These are phyloP conservation scores for Syzygium malaccense DNA, from an alignment of 441 rosid genomes.

Conservation along the genomic window DNA sequence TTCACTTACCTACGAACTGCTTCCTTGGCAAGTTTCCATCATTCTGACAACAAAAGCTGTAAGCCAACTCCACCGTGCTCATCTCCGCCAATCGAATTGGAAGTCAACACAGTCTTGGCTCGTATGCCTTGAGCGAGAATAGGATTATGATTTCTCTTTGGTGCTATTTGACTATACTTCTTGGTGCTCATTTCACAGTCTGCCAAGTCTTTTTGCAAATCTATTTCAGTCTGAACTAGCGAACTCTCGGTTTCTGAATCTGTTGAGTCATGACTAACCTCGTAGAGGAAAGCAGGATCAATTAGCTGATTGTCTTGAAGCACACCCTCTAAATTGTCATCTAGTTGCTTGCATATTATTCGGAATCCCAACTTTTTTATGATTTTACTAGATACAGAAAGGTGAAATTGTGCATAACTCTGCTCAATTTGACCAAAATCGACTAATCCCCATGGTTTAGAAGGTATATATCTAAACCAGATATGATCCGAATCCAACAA, in stretches of 20 bases:
- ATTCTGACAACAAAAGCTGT: neutral
- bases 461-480: too few species aligned
- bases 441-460: too few species aligned
- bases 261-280: neutral
- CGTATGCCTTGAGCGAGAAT: neutral
- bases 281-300: neutral
- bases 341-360: neutral
- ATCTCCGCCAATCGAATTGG: neutral
- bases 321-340: neutral
- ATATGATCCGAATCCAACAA: too few species aligned
- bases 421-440: neutral
- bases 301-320: neutral
- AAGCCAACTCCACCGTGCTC: neutral
- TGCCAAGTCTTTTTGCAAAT: neutral
- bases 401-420: neutral
- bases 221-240: neutral
- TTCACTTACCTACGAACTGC: neutral
- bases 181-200: neutral
- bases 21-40: neutral
- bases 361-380: neutral
- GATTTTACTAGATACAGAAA: neutral
- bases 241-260: neutral
- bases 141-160: neutral
- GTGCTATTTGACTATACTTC: rapidly evolving
- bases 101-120: neutral